Percentiles rank a stretch among this genome's conserved stretches.
Evolutionary conservation across 1,284 basidiomycete species (phyloP).

Genomic region (Microbotryum saponariae): DNA sequence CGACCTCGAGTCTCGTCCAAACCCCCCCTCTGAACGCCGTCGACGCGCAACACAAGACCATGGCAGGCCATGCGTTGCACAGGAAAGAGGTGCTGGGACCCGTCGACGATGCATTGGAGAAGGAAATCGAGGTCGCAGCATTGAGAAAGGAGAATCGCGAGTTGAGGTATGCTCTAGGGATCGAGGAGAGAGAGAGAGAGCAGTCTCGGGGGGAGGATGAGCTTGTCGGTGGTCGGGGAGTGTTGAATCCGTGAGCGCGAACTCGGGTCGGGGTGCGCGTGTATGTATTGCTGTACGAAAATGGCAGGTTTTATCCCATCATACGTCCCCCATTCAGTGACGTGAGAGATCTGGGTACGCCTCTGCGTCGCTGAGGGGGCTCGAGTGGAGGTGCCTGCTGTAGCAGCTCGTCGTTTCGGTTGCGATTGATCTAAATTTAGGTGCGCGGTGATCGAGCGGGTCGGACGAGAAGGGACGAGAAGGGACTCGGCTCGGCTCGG

Average conservation of each 20-base stretch:
- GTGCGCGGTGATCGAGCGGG: too few species aligned
- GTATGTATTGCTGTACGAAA: background rate
- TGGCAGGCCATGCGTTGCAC: conserved; percentile 1
- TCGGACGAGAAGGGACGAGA: too few species aligned
- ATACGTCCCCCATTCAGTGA: too few species aligned
- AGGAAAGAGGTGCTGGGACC: conserved; percentile 37
- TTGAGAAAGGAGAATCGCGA: conserved; percentile 72
- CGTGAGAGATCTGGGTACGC: too few species aligned
- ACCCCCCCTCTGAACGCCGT: conserved; percentile 3
- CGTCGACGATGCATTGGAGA: conserved; percentile 71
- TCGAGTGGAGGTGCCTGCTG: too few species aligned
- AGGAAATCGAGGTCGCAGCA: conserved; percentile 71
- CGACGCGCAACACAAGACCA: conserved; percentile 6
- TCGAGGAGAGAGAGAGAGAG: conserved; percentile 35
- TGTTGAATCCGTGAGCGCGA: background rate
- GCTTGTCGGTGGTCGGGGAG: conserved; percentile 53
- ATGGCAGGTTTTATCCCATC: too few species aligned
- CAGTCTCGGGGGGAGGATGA: background rate
- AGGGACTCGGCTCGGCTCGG: too few species aligned
- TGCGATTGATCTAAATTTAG: too few species aligned
- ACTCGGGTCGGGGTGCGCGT: background rate
- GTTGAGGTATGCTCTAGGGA: conserved; percentile 49
- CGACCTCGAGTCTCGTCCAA: conserved; percentile 23
- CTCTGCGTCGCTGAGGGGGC: too few species aligned
- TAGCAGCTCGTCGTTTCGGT: too few species aligned